phyloP scores from a whole-genome alignment of 768 basidiomycete genomes.

The Dioszegia aurantiaca region DNA sequence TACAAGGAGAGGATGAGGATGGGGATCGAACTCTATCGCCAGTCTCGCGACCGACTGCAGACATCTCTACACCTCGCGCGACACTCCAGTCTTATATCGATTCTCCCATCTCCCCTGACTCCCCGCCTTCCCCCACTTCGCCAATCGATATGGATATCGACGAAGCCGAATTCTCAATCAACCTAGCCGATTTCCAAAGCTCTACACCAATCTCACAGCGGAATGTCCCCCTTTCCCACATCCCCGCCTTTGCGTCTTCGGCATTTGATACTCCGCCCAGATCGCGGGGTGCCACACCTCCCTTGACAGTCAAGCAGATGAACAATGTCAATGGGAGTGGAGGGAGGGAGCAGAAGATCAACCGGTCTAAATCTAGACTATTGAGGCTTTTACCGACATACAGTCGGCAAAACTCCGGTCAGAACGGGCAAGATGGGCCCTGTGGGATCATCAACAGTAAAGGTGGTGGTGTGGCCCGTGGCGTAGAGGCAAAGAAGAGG shows the following conservation, averaged over 20 bases:
- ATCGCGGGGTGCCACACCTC: background rate
- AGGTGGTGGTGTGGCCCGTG: background rate
- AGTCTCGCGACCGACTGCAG: too few species aligned
- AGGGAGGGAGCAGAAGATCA: background rate
- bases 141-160: too few species aligned
- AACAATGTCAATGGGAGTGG: background rate
- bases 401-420: background rate
- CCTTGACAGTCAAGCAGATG: background rate
- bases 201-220: slow-evolving; percentile 9
- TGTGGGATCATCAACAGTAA: too few species aligned
- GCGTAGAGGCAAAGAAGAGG: background rate
- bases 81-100: too few species aligned
- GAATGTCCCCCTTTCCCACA: too few species aligned
- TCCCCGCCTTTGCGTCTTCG: too few species aligned
- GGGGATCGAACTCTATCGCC: too few species aligned
- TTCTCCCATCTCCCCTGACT: too few species aligned
- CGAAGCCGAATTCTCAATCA: background rate
- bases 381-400: slow-evolving; percentile 4
- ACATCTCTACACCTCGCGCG: too few species aligned
- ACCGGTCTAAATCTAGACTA: background rate
- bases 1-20: too few species aligned
- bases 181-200: slow-evolving; percentile 4
- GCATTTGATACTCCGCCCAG: too few species aligned
- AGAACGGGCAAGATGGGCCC: background rate
- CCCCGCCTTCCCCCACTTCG: too few species aligned